Evolutionary conservation across 495 filamentous ascomycete species (phyloP).

Genomic region (Aspergillus olivimuriae): DNA sequence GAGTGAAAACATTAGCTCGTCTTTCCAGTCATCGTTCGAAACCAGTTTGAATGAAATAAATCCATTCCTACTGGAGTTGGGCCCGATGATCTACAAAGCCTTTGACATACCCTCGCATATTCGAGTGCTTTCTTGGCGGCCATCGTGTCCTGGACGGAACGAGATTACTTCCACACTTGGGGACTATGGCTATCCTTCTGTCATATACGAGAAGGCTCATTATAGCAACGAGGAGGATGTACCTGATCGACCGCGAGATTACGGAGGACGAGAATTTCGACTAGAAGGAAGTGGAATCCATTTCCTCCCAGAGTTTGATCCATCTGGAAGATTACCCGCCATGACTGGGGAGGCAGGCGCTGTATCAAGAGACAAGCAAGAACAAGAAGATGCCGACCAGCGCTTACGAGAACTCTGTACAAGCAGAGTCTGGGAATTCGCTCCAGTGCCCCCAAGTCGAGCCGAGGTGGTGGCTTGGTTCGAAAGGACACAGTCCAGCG

Average conservation of each 20-base stretch:
- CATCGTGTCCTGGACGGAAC: conserved; percentile 19
- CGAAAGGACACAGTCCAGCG: conserved; percentile 24
- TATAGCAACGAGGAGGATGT: conserved; percentile 87
- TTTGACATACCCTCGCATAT: conserved; percentile 23
- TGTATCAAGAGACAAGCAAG: conserved; percentile 37
- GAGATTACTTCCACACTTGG: conserved; percentile 26
- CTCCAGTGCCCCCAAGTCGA: conserved; percentile 57
- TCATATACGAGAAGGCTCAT: conserved; percentile 80
- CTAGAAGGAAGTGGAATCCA: conserved; percentile 67
- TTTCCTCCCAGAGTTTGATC: conserved; percentile 75
- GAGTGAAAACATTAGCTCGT: no score
- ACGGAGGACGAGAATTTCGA: conserved; percentile 82
- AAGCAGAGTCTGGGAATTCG: conserved; percentile 36
- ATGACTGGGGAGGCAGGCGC: conserved; percentile 47
- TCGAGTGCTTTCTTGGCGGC: conserved; percentile 20
- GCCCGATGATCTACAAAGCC: conserved; percentile 16
- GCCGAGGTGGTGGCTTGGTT: conserved; percentile 69
- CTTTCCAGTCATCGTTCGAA: conserved; percentile 18
- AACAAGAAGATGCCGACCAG: conserved; percentile 44
- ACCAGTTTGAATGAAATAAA: conserved; percentile 7
- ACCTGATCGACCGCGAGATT: conserved; percentile 70
- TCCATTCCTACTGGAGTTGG: conserved; percentile 19
- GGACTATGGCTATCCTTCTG: conserved; percentile 37
- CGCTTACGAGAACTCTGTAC: conserved; percentile 34
- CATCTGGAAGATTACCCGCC: conserved; percentile 49